A percentile compares a stretch with the other conserved stretches of the same genome.
Evolutionary conservation across 2,329 filamentous ascomycete species (phyloP).

Genomic region (Calonectria montana): DNA sequence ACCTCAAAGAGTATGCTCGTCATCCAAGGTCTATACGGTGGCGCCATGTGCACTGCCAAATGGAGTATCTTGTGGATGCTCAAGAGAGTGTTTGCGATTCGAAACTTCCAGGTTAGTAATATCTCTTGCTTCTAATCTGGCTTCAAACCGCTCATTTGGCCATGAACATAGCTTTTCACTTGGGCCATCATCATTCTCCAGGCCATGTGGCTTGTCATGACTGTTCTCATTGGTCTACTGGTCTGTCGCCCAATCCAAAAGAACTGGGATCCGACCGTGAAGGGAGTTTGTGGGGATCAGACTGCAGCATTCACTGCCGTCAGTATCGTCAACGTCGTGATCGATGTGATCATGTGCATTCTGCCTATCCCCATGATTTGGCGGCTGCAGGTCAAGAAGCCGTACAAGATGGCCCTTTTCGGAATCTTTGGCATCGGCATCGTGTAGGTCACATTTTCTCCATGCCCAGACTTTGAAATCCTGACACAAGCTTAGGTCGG

Average conservation of each 20-base stretch:
- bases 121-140: not conserved
- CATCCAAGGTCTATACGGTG: conserved; percentile 28
- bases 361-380: conserved; percentile 53
- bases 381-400: conserved; percentile 47
- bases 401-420: conserved; percentile 45
- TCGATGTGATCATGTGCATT: conserved; percentile 52
- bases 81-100: conserved; percentile 27
- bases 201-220: conserved; percentile 42
- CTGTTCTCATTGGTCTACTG: conserved; percentile 42
- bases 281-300: conserved; percentile 51
- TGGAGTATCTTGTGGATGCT: conserved; percentile 34
- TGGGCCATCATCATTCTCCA: conserved; percentile 47
- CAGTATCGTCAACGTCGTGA: conserved; percentile 53
- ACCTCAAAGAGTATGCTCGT: conserved; percentile 23
- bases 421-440: conserved; percentile 46
- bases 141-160: not conserved
- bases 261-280: conserved; percentile 42
- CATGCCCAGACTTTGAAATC: too few species aligned
- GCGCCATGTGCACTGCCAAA: conserved; percentile 29
- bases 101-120: conserved; percentile 17
- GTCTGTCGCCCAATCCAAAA: conserved; percentile 42
- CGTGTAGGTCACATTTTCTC: conserved; percentile 21
- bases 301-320: conserved; percentile 52
- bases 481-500: not conserved
- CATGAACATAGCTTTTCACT: conserved; percentile 36